phyloP scores from a whole-genome alignment of 768 basidiomycete species.

The Boletus bicolor region DNA sequence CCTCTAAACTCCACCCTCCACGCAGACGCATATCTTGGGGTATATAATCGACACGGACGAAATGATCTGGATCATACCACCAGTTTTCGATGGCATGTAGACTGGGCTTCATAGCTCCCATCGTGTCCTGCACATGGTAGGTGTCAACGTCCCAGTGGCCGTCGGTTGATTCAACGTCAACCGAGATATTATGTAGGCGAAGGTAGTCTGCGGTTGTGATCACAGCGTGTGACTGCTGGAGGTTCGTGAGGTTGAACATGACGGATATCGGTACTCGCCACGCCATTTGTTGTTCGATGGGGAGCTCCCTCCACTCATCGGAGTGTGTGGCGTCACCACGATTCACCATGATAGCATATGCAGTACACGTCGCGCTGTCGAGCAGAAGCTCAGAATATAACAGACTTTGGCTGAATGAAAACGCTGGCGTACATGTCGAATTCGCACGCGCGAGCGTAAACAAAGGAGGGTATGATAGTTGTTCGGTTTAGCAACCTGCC shows the following conservation, averaged over 20 bases:
- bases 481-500: conserved; percentile 42
- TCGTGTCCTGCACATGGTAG: conserved; percentile 31
- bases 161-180: conserved; percentile 32
- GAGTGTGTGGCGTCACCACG: conserved; percentile 38
- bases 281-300: conserved; percentile 36
- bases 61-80: conserved; percentile 35
- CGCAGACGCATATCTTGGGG: conserved; percentile 31
- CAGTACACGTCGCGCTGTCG: conserved; percentile 35
- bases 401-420: neutral
- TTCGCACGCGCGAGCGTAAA: conserved; percentile 47
- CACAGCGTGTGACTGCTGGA: conserved; percentile 36
- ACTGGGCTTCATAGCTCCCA: conserved; percentile 18
- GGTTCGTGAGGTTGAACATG: conserved; percentile 44
- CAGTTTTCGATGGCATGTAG: conserved; percentile 36
- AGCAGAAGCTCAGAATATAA: neutral
- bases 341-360: conserved; percentile 45
- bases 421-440: conserved; percentile 26
- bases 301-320: conserved; percentile 40
- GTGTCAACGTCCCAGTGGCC: conserved; percentile 37
- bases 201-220: conserved; percentile 42
- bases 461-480: conserved; percentile 43
- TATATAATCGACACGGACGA: conserved; percentile 38
- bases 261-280: conserved; percentile 34
- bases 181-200: conserved; percentile 36
- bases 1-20: conserved; percentile 27